Evolutionary conservation across 2,329 filamentous ascomycete genomes (phyloP).

Genomic region (Ascochyta viciae-villosae): DNA sequence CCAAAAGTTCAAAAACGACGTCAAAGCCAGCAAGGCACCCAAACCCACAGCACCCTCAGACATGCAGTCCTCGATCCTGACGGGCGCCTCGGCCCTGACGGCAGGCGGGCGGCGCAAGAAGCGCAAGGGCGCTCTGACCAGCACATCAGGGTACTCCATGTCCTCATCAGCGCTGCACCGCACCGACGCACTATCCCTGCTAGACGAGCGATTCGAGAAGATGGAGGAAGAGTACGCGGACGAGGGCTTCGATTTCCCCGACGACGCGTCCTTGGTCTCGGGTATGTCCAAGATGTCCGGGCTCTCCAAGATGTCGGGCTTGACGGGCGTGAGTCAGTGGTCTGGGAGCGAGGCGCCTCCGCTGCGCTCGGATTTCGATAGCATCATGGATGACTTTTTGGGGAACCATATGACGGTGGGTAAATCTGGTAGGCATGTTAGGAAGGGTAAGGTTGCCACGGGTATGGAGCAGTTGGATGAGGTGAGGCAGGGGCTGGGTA

Average conservation of each 20-base stretch:
- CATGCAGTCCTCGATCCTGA: conserved; percentile 73
- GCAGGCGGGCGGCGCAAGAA: conserved; percentile 83
- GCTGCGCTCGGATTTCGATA: conserved; percentile 80
- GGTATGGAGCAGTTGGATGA: conserved; percentile 92
- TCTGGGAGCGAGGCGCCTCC: conserved; percentile 55
- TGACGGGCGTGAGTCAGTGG: conserved; percentile 44
- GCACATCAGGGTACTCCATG: conserved; percentile 88
- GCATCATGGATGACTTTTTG: conserved; percentile 92
- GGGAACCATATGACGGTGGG: conserved; percentile 74
- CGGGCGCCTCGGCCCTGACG: conserved; percentile 72
- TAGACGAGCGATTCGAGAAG: conserved; percentile 90
- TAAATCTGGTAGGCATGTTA: conserved; percentile 65
- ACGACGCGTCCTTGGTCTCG: conserved; percentile 56
- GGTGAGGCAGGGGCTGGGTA: conserved; percentile 79
- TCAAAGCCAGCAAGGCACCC: conserved; percentile 57
- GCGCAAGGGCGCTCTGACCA: conserved; percentile 91
- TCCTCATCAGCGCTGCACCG: conserved; percentile 85
- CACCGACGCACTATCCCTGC: conserved; percentile 82
- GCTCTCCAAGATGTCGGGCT: conserved; percentile 47
- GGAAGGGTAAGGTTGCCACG: conserved; percentile 80
- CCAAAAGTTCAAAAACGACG: conserved; percentile 89
- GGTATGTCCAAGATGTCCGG: conserved; percentile 61
- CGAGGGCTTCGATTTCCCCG: conserved; percentile 43
- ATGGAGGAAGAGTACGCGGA: conserved; percentile 81
- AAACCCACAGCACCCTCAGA: conserved; percentile 63